Evolutionary conservation across 306 rosid genomes (phyloP).

Genomic region (Lathyrus tuberosus): DNA sequence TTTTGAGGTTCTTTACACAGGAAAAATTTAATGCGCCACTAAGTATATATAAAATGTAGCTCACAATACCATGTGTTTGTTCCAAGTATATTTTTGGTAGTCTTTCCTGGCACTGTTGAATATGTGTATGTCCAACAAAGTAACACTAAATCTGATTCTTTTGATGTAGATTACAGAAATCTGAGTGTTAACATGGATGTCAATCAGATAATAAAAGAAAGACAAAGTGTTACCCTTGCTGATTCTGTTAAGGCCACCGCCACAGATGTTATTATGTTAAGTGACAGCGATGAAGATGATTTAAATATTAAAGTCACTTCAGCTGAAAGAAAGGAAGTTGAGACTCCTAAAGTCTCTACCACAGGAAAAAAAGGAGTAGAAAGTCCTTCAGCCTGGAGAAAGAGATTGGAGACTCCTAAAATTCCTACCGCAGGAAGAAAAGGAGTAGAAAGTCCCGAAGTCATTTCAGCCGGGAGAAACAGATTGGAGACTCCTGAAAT

Average conservation of each 20-base stretch:
- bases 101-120: conserved; percentile 31
- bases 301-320: background rate
- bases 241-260: conserved; percentile 25
- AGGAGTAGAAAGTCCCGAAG: background rate
- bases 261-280: conserved; percentile 40
- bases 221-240: conserved; percentile 28
- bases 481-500: conserved; percentile 40
- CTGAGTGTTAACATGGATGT: conserved; percentile 9
- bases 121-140: conserved; percentile 11
- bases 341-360: conserved; percentile 27
- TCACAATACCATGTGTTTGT: conserved; percentile 5
- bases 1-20: conserved; percentile 12
- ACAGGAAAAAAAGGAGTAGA: too few relatives aligned
- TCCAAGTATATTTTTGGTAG: too few relatives aligned
- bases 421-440: too few relatives aligned
- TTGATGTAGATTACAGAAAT: conserved; percentile 26
- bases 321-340: conserved; percentile 13
- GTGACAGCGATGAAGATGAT: conserved; percentile 44
- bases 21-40: conserved; percentile 4
- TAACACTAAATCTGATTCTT: conserved; percentile 13
- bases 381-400: too few relatives aligned
- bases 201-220: conserved; percentile 31
- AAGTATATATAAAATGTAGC: conserved; percentile 19
- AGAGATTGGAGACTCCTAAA: too few relatives aligned
- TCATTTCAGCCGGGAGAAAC: background rate